phyloP scores from a whole-genome alignment of 805 yeast genomes.

The Candida berthetii region DNA sequence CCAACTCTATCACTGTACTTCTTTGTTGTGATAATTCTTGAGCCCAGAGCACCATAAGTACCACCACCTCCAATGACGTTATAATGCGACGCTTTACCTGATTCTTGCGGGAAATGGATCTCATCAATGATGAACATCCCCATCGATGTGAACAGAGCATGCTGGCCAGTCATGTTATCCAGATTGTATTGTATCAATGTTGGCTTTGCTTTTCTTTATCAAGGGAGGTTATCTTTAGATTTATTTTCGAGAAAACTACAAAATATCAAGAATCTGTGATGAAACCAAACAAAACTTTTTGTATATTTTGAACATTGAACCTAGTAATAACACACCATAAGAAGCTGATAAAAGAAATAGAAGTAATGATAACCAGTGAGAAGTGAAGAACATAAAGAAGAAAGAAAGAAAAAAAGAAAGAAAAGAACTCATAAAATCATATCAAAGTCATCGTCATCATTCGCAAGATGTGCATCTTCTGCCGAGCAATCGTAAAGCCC shows the following conservation, averaged over 20 bases:
- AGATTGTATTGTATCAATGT: too few species aligned
- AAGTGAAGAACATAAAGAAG: background rate
- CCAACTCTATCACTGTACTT: constrained; percentile 33
- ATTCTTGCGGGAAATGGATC: constrained; percentile 47
- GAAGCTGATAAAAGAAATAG: too few species aligned
- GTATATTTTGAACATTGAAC: background rate
- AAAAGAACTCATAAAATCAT: constrained; percentile 6
- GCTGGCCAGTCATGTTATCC: too few species aligned
- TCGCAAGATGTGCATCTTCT: constrained; percentile 16
- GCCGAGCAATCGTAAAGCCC: constrained; percentile 16
- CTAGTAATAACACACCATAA: background rate
- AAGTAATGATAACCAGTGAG: background rate
- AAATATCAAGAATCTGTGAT: too few species aligned
- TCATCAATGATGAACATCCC: constrained; percentile 94
- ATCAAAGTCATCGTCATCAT: constrained; percentile 13
- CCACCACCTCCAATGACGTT: constrained; percentile 90
- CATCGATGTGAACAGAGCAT: constrained; percentile 48
- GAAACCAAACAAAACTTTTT: background rate
- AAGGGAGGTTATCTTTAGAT: too few species aligned
- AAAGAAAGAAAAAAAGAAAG: background rate
- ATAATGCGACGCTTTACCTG: constrained; percentile 26
- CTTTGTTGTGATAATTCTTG: constrained; percentile 45
- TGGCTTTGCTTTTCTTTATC: too few species aligned
- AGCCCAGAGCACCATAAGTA: constrained; percentile 72
- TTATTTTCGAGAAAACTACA: too few species aligned